Evolutionary conservation across 2,329 filamentous ascomycete genomes (phyloP), one percentile per base, ranked within the genome.

Genomic region (Aurifilum marmelostoma): DNA sequence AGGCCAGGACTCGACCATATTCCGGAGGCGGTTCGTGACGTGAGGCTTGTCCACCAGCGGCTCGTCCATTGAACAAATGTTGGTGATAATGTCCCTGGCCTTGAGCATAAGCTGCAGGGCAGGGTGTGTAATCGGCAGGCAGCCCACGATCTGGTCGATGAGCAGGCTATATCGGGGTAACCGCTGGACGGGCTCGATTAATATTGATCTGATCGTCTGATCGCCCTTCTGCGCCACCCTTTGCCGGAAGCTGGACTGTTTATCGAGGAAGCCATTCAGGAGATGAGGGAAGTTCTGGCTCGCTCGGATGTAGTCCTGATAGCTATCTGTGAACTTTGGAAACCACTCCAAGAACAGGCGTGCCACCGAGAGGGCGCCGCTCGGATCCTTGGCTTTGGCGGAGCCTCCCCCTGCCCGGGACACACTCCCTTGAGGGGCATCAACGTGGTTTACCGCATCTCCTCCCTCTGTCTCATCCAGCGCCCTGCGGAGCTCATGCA

Each of bases 101-200:
- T 93, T 94, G 56, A 97, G 87, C 80, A 99, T 90, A 2, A 87
- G 85, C 73, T 92, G 91, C 66, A 97, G 85, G 0, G 94, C 94
- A 2, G 94, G 92, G 77, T 98, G 94, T 11, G 92, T 89, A 64
- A 94, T 88, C 5, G 95, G 94, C 24, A 98, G 86, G 71, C 92
- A 94, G 73, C 91, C 89, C 62, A 96, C 88, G 76, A 99, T 97
- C 75, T 97, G 94, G 81, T 99, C 96, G 74, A 99, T 98, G 76
- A 98, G 91, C 47, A 99, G 84, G 75, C 93, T 97, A 81, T 99
- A 99, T 34, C 96, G 91, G 34, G 96, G 96, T 65, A 99, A 85
- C 65, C 96, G 88, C 79, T 99, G 96, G 0, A 99, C 94, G 2
- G 96, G 96, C 79, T 99, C 96, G 77, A 99, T 99, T 67, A 99